Conservation (phyloP, 495 filamentous ascomycete species). For the Friedmanniomyces endolithicus region DNA sequence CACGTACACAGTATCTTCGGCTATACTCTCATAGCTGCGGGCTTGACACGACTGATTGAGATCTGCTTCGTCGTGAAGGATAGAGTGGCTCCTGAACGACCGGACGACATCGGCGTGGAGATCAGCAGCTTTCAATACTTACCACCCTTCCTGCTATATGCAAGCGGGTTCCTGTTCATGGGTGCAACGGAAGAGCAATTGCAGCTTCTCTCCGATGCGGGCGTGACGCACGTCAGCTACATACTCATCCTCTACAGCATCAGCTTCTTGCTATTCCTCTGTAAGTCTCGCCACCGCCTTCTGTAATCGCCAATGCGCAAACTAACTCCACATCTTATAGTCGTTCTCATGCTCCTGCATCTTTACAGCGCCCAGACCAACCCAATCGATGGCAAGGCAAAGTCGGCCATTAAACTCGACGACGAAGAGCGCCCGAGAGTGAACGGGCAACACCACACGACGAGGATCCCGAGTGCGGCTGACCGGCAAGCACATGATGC, state of each 20-base stretch:
- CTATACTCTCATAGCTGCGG: slow-evolving; percentile 89
- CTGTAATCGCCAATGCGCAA: not conserved
- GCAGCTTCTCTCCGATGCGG: slow-evolving; percentile 53
- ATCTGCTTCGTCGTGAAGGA: slow-evolving; percentile 79
- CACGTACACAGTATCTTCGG: slow-evolving; percentile 89
- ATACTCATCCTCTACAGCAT: slow-evolving; percentile 82
- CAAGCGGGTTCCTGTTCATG: slow-evolving; percentile 95
- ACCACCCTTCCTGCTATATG: slow-evolving; percentile 78
- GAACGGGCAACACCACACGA: slow-evolving; percentile 42
- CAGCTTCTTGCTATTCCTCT: slow-evolving; percentile 80
- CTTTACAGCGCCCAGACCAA: slow-evolving; percentile 59
- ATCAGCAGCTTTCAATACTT: slow-evolving; percentile 87
- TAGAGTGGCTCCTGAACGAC: slow-evolving; percentile 38
- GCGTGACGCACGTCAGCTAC: slow-evolving; percentile 82
- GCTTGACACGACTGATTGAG: slow-evolving; percentile 73
- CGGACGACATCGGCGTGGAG: slow-evolving; percentile 39
- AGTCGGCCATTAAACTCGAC: slow-evolving; percentile 10
- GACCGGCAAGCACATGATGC: slow-evolving; percentile 51
- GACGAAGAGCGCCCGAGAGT: slow-evolving; percentile 16
- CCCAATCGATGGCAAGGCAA: slow-evolving; percentile 11
- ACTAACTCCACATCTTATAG: slow-evolving; percentile 24
- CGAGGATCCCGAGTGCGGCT: slow-evolving; percentile 13
- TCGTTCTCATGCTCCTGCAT: slow-evolving; percentile 70
- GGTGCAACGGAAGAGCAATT: slow-evolving; percentile 95
- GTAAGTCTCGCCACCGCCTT: slow-evolving; percentile 35